Percentiles rank a stretch among this genome's conserved stretches.
Conservation (phyloP, 2,329 filamentous ascomycete species). For the Drechslerella stenobrocha region DNA sequence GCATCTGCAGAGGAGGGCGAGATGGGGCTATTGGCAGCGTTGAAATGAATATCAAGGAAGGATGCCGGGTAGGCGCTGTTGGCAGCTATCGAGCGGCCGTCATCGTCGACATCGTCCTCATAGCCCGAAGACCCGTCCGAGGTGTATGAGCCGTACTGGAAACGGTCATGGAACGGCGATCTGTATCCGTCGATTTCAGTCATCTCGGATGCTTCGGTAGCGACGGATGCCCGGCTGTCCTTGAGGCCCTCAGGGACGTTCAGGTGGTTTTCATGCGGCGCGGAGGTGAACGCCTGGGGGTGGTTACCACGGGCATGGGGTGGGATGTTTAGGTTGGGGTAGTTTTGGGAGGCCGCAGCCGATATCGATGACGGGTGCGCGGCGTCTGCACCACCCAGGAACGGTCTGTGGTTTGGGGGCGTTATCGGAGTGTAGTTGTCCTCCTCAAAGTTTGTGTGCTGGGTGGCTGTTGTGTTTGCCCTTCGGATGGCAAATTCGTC, state of each 20-base stretch:
- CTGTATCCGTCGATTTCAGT: slow-evolving; percentile 42
- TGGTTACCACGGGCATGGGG: slow-evolving; percentile 15
- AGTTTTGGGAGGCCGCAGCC: slow-evolving; percentile 13
- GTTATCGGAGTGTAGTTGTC: slow-evolving; percentile 39
- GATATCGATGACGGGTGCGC: slow-evolving; percentile 15
- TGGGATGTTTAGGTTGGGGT: slow-evolving; percentile 25
- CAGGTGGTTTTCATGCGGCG: slow-evolving; percentile 35
- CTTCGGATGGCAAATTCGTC: slow-evolving; percentile 26
- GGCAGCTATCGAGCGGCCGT: slow-evolving; percentile 25
- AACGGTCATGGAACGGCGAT: slow-evolving; percentile 45
- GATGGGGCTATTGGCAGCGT: slow-evolving; percentile 28
- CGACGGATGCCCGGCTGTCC: slow-evolving; percentile 19
- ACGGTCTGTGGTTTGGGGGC: slow-evolving; percentile 30
- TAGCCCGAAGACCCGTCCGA: slow-evolving; percentile 19
- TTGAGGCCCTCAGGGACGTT: slow-evolving; percentile 24
- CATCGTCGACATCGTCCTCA: slow-evolving; percentile 11
- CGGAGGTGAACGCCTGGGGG: slow-evolving; percentile 16
- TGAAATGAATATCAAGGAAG: slow-evolving; percentile 46
- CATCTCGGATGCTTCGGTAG: slow-evolving; percentile 28
- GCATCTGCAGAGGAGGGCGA: slow-evolving; percentile 15
- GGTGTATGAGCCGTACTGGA: slow-evolving; percentile 26
- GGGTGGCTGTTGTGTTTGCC: slow-evolving; percentile 26
- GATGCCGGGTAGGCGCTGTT: slow-evolving; percentile 41
- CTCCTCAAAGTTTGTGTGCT: slow-evolving; percentile 37
- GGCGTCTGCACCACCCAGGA: slow-evolving; percentile 25